phyloP scores from a whole-genome alignment of 345 rosid genomes.

The Pelargonium nanum region DNA sequence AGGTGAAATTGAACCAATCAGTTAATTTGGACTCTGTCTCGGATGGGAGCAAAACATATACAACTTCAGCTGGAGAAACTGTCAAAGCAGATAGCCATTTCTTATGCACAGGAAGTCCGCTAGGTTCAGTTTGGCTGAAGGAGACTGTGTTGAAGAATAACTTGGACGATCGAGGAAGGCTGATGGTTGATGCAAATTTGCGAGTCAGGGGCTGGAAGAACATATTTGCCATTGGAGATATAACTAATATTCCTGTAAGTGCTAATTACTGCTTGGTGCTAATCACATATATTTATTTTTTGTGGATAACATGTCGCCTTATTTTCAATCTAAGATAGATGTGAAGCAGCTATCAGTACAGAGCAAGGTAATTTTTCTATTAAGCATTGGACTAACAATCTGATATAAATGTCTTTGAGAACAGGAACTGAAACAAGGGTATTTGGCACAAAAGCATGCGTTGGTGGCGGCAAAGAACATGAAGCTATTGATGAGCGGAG shows the following conservation, averaged over 20 bases:
- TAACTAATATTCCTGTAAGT: conserved; percentile 40
- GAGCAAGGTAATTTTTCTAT: neutral
- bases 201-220: conserved; percentile 29
- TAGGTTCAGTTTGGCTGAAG: conserved; percentile 47
- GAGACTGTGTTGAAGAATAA: conserved; percentile 19
- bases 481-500: conserved; percentile 48
- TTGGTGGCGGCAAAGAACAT: conserved; percentile 51
- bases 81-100: conserved; percentile 49
- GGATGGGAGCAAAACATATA: conserved; percentile 15
- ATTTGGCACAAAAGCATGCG: conserved; percentile 60
- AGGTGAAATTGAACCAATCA: conserved; percentile 27
- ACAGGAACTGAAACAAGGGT: conserved; percentile 82
- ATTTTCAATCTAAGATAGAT: too few species aligned
- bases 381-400: neutral
- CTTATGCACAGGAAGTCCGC: conserved; percentile 42
- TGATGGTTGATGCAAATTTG: conserved; percentile 45
- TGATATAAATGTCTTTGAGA: neutral
- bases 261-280: neutral
- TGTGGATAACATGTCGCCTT: too few species aligned
- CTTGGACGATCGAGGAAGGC: conserved; percentile 39
- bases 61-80: conserved; percentile 24
- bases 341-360: too few species aligned
- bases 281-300: too few species aligned
- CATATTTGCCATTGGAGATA: conserved; percentile 52
- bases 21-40: conserved; percentile 15